Evolutionary conservation across 306 rosid species (phyloP).

Genomic region (Geum urbanum): DNA sequence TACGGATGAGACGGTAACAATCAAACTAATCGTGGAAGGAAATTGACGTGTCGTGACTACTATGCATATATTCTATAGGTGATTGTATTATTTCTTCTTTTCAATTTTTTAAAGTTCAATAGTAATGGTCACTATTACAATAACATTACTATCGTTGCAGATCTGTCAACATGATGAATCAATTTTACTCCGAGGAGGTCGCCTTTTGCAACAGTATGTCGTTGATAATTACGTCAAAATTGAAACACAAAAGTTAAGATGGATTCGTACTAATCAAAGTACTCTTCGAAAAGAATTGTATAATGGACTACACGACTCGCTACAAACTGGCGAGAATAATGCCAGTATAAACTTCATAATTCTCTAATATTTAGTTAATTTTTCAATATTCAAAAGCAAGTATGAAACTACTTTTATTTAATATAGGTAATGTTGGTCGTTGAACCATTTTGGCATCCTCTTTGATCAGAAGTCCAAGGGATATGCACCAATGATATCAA

Average conservation of each 20-base stretch:
- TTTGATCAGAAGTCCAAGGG: neutral
- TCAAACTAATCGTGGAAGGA: neutral
- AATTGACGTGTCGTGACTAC: neutral
- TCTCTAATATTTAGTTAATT: too few relatives aligned
- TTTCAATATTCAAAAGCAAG: too few relatives aligned
- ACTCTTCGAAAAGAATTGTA: neutral
- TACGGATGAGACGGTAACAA: neutral
- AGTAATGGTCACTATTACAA: too few relatives aligned
- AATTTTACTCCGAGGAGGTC: neutral
- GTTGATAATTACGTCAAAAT: slow-evolving; percentile 16
- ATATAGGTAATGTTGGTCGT: neutral
- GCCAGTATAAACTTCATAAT: too few relatives aligned
- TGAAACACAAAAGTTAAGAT: neutral
- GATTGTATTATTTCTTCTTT: neutral
- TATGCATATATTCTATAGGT: neutral
- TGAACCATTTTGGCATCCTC: neutral
- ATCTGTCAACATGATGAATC: neutral
- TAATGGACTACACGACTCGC: too few relatives aligned
- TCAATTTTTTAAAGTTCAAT: neutral
- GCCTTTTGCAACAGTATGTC: neutral
- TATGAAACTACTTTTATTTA: too few relatives aligned
- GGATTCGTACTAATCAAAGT: neutral
- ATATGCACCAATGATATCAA: too few relatives aligned
- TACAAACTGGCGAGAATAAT: too few relatives aligned
- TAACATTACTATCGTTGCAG: neutral